Evolutionary conservation across 1,284 basidiomycete genomes (phyloP), one percentile per base, ranked within the genome.

Genomic region (Volvariella surrecta): DNA sequence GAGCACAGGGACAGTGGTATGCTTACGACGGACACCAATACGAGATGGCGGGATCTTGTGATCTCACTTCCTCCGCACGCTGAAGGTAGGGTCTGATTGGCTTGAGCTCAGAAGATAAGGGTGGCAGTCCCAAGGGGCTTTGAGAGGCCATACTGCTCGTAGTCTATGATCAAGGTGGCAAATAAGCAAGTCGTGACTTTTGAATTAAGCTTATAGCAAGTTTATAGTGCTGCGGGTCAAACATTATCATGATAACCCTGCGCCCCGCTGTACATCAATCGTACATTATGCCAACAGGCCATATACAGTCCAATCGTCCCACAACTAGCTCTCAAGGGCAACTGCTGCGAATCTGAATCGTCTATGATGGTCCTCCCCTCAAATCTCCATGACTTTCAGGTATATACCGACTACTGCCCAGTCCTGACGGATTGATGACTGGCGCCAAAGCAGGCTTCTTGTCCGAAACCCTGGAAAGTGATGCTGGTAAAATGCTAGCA

Each of bases 21-120:
- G 13, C 30, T 24, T 37, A 18, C 42, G 48, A 67, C 85, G 54
- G 66, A 90, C 93, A 94, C 94, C 94, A 98, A 61, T 98, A 98
- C 1, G 89, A 74, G 51, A 98, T 80, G 41, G 93, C 71, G 2
- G 90, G 87, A 53, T 98, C 92, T 46, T 84, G 80, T 11, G 68
- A 67, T 42, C 74, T 76, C 48, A 96, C 73, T 60, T 98, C 95
- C 41, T 88, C 80, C 0, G 93, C 89, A 40, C 94, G 78, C 58
- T 91, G 89, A n/a, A 98, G 71, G 59, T 81, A 94, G 2, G 91
- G 84, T 6, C 78, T 61, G 46, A 88, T 70, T 15, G 77, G 48
- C 54, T 79, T 85, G 57, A 87, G 76, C 43, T 74, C 67, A 34
- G 66, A 50, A 0, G 83, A 73, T 30, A 79, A 46, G 17, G 75